Percentiles rank a stretch among this genome's conserved stretches.
phyloP scores from a whole-genome alignment of 208 protist genomes.

The Strigomonas culicis region DNA sequence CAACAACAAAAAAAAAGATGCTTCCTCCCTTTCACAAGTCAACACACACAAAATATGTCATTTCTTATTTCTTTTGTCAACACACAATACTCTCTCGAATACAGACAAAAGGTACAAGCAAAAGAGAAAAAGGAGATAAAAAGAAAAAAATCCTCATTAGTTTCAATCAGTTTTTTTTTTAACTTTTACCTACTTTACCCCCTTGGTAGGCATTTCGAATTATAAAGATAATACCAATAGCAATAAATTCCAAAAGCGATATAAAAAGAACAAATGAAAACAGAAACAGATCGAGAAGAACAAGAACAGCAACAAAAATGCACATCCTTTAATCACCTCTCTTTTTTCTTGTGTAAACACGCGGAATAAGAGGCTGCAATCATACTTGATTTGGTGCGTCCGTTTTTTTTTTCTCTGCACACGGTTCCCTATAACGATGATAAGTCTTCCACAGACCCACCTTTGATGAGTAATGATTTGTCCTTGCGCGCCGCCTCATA shows the following conservation, averaged over 20 bases:
- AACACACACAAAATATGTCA: too few relatives aligned
- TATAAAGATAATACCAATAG: too few relatives aligned
- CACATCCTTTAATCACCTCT: background rate
- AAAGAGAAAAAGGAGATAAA: constrained; percentile 7
- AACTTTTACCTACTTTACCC: too few relatives aligned
- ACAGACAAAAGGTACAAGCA: background rate
- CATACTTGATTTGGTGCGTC: too few relatives aligned
- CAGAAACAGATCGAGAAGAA: background rate
- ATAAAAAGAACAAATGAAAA: background rate
- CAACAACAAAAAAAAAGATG: background rate
- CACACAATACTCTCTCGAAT: too few relatives aligned
- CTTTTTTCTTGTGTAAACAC: background rate
- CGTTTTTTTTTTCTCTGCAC: too few relatives aligned
- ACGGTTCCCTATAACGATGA: constrained; percentile 21
- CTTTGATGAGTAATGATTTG: constrained; percentile 55
- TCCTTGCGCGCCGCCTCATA: constrained; percentile 21
- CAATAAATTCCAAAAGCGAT: background rate
- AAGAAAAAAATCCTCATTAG: background rate
- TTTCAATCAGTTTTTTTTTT: too few relatives aligned
- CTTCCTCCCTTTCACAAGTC: too few relatives aligned
- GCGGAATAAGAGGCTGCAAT: too few relatives aligned
- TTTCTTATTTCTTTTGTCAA: too few relatives aligned
- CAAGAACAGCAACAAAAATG: background rate
- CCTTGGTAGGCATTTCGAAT: too few relatives aligned
- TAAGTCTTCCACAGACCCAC: constrained; percentile 36